Conservation (phyloP, 2,329 filamentous ascomycete genomes). For the Tetracladium maxilliforme region DNA sequence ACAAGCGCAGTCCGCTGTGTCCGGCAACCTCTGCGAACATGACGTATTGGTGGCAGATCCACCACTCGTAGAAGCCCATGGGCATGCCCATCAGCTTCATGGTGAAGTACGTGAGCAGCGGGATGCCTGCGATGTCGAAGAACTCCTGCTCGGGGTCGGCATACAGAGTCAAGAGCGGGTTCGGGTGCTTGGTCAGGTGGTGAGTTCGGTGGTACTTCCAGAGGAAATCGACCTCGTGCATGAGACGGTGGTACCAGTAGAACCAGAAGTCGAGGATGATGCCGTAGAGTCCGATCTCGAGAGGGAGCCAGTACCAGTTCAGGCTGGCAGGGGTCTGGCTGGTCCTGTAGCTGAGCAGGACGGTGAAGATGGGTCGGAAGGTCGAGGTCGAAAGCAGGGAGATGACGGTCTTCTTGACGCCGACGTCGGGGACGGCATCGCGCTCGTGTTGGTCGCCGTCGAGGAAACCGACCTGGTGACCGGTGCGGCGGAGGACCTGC, state of each 20-base stretch:
- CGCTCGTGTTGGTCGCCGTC: constrained; percentile 17
- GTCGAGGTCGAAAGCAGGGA: constrained; percentile 10
- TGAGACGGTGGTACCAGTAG: constrained; percentile 14
- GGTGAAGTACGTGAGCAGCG: constrained; percentile 11
- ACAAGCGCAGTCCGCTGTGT: constrained; percentile 22
- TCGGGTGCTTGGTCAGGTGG: constrained; percentile 16
- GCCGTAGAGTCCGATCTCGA: constrained; percentile 16
- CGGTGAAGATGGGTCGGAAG: constrained; percentile 9
- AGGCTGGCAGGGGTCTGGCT: constrained; percentile 5
- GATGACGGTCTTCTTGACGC: constrained; percentile 9
- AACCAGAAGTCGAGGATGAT: constrained; percentile 16
- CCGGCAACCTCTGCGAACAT: constrained; percentile 22
- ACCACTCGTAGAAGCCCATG: constrained; percentile 30
- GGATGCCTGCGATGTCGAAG: constrained; percentile 14
- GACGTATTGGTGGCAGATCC: constrained; percentile 27
- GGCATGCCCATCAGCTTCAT: constrained; percentile 19
- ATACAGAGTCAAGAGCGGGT: constrained; percentile 14
- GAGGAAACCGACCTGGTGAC: constrained; percentile 15
- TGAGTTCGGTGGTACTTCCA: constrained; percentile 16
- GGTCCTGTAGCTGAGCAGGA: constrained; percentile 12
- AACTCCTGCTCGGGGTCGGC: constrained; percentile 15
- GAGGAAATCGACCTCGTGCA: constrained; percentile 12
- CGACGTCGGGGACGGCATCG: constrained; percentile 17
- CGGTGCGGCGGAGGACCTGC: constrained; percentile 13
- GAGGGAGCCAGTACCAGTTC: constrained; percentile 11